phyloP scores from a whole-genome alignment of 2,329 filamentous ascomycete species.

The Monilinia aucupariae region DNA sequence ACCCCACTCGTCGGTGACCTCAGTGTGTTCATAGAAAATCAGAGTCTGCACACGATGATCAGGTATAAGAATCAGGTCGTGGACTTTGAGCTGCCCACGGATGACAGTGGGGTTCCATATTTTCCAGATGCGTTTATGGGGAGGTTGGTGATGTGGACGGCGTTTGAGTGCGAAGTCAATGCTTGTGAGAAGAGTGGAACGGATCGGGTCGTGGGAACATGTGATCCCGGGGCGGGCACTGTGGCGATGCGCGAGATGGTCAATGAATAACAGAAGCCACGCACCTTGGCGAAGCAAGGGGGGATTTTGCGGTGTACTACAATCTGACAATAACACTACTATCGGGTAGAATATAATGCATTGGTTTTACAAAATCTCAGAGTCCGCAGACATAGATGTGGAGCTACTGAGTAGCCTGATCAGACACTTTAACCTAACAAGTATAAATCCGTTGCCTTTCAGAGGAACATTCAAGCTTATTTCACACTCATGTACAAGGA shows the following conservation, averaged over 20 bases:
- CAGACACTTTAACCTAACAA: too few species aligned
- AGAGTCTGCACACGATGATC: neutral
- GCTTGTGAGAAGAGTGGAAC: neutral
- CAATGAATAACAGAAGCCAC: neutral
- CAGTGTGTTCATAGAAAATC: neutral
- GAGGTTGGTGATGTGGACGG: neutral
- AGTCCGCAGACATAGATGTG: too few species aligned
- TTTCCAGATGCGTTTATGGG: neutral
- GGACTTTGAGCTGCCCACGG: neutral
- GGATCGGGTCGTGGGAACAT: neutral
- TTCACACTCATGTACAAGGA: too few species aligned
- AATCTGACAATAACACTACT: neutral
- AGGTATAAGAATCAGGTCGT: neutral
- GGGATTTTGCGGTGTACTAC: neutral
- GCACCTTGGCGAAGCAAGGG: neutral
- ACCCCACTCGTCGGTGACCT: neutral
- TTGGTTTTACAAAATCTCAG: neutral
- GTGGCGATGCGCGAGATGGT: neutral
- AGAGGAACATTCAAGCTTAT: too few species aligned
- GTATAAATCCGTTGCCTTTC: too few species aligned
- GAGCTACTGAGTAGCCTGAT: too few species aligned
- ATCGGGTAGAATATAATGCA: neutral
- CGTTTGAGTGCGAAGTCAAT: neutral
- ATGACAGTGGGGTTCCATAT: neutral
- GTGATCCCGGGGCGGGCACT: neutral